These are phyloP conservation scores for Eucommia ulmoides DNA, from an alignment of 257 asterid genomes.

Conservation along the genomic window DNA sequence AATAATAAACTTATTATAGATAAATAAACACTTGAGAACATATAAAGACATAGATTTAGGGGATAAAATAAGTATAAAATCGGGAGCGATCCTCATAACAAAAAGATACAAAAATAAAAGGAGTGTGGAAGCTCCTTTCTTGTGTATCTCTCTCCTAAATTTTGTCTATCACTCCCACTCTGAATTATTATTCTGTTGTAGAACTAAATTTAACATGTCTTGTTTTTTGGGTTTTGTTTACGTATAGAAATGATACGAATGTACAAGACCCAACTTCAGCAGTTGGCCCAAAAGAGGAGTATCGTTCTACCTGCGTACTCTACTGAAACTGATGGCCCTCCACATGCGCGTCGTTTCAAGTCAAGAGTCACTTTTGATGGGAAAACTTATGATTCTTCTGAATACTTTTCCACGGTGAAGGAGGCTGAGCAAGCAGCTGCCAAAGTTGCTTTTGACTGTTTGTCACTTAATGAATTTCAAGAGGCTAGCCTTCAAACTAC, in stretches of 20 bases:
- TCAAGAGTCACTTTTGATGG: conserved; percentile 44
- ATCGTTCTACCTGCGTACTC: conserved; percentile 41
- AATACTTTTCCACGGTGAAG: conserved; percentile 45
- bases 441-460: conserved; percentile 52
- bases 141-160: too few relatives aligned
- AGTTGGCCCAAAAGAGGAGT: conserved; percentile 43
- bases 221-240: too few relatives aligned
- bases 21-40: too few relatives aligned
- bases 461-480: conserved; percentile 30
- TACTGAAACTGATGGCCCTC: conserved; percentile 55
- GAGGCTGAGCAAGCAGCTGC: conserved; percentile 88
- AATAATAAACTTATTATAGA: too few relatives aligned
- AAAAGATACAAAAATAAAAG: too few relatives aligned
- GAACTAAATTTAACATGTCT: too few relatives aligned
- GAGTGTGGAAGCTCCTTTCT: too few relatives aligned
- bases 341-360: conserved; percentile 51
- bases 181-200: too few relatives aligned
- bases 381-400: conserved; percentile 31
- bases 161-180: too few relatives aligned
- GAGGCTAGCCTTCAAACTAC: conserved; percentile 33
- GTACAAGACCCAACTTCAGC: conserved; percentile 60
- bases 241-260: conserved; percentile 32
- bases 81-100: too few relatives aligned
- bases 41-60: too few relatives aligned
- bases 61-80: too few relatives aligned